phyloP scores from a whole-genome alignment of 2,329 filamentous ascomycete genomes.

The Talaromyces sp. region DNA sequence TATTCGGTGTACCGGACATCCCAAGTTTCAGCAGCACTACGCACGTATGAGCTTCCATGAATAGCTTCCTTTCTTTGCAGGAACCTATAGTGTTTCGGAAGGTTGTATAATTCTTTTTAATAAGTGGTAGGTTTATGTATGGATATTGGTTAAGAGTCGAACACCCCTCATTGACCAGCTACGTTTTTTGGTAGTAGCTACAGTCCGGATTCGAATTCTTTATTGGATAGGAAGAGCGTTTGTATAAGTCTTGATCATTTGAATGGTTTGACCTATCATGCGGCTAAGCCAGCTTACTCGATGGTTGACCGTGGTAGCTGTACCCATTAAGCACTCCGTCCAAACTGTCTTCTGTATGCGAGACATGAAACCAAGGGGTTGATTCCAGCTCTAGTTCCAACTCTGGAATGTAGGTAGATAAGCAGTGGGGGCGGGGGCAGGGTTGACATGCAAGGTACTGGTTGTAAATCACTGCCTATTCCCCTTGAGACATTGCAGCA shows the following conservation, averaged over 20 bases:
- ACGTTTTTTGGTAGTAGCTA: not conserved
- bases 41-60: not conserved
- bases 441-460: conserved; percentile 2
- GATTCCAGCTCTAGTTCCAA: not conserved
- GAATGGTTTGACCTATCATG: not conserved
- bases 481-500: not conserved
- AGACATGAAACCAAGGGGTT: not conserved
- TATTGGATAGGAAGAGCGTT: not conserved
- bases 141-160: not conserved
- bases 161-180: not conserved
- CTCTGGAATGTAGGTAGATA: not conserved
- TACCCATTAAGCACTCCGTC: not conserved
- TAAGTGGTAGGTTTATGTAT: not conserved
- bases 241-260: not conserved
- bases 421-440: not conserved
- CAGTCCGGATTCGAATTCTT: not conserved
- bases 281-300: not conserved
- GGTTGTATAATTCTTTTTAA: not conserved
- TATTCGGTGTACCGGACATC: not conserved
- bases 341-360: not conserved
- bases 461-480: not conserved
- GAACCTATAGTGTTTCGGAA: not conserved
- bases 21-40: not conserved
- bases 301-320: not conserved
- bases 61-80: not conserved